Conservation (phyloP, 305 asterid genomes). For the Solanum hybrid region DNA sequence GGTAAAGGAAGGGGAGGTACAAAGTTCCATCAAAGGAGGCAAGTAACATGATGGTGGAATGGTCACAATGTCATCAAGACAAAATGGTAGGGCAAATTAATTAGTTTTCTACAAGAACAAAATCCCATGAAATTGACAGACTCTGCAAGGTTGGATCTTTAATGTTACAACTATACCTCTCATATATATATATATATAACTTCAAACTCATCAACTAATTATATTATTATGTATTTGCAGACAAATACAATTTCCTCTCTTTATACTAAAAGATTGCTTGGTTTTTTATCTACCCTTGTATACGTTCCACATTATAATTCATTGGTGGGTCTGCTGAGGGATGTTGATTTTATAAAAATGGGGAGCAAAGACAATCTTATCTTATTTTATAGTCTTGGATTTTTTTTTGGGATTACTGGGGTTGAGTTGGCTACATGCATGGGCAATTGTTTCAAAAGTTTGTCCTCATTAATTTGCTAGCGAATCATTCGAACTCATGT, state of each 20-base stretch:
- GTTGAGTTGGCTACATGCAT: constrained; percentile 5
- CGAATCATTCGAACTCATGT: neutral
- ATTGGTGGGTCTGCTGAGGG: constrained; percentile 32
- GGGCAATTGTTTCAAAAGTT: constrained; percentile 15
- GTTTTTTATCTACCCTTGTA: constrained; percentile 1
- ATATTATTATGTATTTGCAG: constrained; percentile 2
- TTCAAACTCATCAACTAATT: neutral
- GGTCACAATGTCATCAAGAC: constrained; percentile 4
- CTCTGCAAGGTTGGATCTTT: neutral
- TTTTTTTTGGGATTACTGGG: neutral
- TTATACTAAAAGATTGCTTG: constrained; percentile 20
- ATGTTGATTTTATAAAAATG: constrained; percentile 25
- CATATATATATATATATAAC: neutral
- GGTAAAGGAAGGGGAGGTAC: neutral
- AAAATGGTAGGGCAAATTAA: constrained; percentile 3
- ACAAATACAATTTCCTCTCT: constrained; percentile 18
- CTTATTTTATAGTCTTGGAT: constrained; percentile 25
- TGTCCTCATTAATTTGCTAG: constrained; percentile 1
- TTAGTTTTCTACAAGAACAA: neutral
- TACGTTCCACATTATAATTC: constrained; percentile 16
- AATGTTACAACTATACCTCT: neutral
- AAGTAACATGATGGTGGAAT: constrained; percentile 6
- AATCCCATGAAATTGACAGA: constrained; percentile 7
- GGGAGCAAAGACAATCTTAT: constrained; percentile 41
- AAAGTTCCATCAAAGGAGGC: neutral